A percentile compares a stretch with the other conserved stretches of the same genome.
Evolutionary conservation across 2,329 filamentous ascomycete genomes (phyloP).

Genomic region (Drechslerella dactyloides): DNA sequence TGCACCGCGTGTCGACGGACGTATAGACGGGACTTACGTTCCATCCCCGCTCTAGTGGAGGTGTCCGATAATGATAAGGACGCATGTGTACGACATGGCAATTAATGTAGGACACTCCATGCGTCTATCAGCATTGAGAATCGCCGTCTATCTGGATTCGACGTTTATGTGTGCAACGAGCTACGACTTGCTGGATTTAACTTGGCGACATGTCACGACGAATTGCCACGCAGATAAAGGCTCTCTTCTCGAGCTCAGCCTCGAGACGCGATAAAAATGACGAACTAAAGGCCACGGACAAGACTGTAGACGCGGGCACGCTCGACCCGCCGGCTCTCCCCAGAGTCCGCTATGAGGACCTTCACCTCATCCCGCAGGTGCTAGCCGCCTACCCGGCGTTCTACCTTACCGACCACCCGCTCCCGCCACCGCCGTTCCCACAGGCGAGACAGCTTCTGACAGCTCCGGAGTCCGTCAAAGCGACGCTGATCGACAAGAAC

Average conservation of each 20-base stretch:
- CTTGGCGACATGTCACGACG: too few species aligned
- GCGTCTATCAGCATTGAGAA: too few species aligned
- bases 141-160: too few species aligned
- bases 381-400: constrained; percentile 25
- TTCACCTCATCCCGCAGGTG: constrained; percentile 14
- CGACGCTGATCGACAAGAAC: constrained; percentile 1
- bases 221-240: not conserved
- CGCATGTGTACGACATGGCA: too few species aligned
- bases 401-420: constrained; percentile 16
- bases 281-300: too few species aligned
- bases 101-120: too few species aligned
- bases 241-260: not conserved
- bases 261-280: not conserved
- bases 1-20: too few species aligned
- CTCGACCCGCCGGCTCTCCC: constrained; percentile 7
- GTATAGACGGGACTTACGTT: too few species aligned
- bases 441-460: constrained; percentile 20
- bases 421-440: constrained; percentile 12
- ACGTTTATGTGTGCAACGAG: too few species aligned
- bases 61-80: too few species aligned
- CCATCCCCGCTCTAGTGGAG: too few species aligned
- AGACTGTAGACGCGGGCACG: not conserved
- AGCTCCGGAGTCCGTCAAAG: constrained; percentile 4
- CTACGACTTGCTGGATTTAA: too few species aligned
- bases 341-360: constrained; percentile 15